Conservation (phyloP, 2,329 filamentous ascomycete species). For the Eurotiales sp. region DNA sequence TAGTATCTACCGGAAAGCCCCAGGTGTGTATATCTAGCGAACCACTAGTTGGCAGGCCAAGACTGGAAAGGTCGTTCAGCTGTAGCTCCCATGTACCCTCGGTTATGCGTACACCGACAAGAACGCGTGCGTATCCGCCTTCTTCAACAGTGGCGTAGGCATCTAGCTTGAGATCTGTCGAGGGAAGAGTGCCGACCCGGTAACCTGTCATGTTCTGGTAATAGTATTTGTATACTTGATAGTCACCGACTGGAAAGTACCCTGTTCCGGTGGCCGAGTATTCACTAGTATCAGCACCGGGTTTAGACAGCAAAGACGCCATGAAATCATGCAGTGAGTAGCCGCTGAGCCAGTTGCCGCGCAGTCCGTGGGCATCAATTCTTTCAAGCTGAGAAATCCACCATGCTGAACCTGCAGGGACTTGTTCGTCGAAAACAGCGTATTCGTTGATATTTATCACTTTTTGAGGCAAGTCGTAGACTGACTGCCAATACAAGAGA, state of each 20-base stretch:
- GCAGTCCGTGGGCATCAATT: constrained; percentile 37
- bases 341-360: constrained; percentile 45
- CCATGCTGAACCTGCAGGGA: constrained; percentile 41
- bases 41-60: constrained; percentile 32
- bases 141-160: constrained; percentile 35
- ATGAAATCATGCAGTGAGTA: constrained; percentile 44
- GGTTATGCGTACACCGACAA: constrained; percentile 31
- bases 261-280: constrained; percentile 24
- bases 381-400: constrained; percentile 49
- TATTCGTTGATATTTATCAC: constrained; percentile 51
- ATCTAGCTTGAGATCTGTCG: constrained; percentile 35
- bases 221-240: constrained; percentile 49
- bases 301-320: constrained; percentile 39
- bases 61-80: constrained; percentile 28
- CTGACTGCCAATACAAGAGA: constrained; percentile 23
- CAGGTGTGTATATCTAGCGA: constrained; percentile 31
- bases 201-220: constrained; percentile 42
- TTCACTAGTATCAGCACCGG: constrained; percentile 20
- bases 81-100: constrained; percentile 34
- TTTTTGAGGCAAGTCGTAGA: constrained; percentile 29
- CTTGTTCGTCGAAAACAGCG: constrained; percentile 38
- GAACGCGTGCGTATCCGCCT: constrained; percentile 29
- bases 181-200: constrained; percentile 34
- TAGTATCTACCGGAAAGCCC: constrained; percentile 17
- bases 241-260: constrained; percentile 43